Evolutionary conservation across 805 yeast genomes (phyloP).

Genomic region (Candida morakotiae): DNA sequence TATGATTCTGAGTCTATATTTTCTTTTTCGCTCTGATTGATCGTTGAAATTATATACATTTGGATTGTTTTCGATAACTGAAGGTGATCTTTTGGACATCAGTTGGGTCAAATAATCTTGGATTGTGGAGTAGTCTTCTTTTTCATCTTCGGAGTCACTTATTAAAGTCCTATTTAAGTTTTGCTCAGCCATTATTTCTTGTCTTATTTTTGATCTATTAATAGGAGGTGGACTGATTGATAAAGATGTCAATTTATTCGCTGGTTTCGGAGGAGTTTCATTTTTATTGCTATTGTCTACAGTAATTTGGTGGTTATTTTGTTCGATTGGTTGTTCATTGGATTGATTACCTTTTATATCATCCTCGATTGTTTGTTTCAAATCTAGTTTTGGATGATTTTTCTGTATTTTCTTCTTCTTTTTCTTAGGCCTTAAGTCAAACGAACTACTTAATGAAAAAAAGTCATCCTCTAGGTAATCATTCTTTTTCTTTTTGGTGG

Average conservation of each 20-base stretch:
- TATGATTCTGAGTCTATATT: conserved; percentile 24
- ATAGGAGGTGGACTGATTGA: conserved; percentile 8
- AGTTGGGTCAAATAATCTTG: conserved; percentile 2
- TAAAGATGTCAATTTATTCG: neutral
- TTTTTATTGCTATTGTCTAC: neutral
- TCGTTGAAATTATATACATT: conserved; percentile 18
- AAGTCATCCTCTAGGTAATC: conserved; percentile 24
- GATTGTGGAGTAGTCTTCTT: conserved; percentile 6
- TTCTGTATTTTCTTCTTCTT: conserved; percentile 9
- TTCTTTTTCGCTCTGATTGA: conserved; percentile 23
- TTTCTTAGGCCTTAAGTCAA: conserved; percentile 12
- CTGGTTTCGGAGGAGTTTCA: neutral
- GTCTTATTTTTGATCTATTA: conserved; percentile 14
- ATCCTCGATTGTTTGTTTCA: too few species aligned
- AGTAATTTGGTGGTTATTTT: neutral
- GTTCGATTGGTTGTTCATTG: too few species aligned
- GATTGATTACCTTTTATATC: too few species aligned
- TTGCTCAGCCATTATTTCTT: conserved; percentile 5
- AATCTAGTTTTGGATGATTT: neutral
- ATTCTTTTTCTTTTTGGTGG: conserved; percentile 5
- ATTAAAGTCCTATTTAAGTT: conserved; percentile 5
- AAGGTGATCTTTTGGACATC: neutral
- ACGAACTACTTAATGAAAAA: conserved; percentile 18
- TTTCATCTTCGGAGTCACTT: neutral
- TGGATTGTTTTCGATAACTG: conserved; percentile 2